These are phyloP conservation scores for Cicer judaicum DNA, from an alignment of 306 rosid genomes.

Conservation along the genomic window DNA sequence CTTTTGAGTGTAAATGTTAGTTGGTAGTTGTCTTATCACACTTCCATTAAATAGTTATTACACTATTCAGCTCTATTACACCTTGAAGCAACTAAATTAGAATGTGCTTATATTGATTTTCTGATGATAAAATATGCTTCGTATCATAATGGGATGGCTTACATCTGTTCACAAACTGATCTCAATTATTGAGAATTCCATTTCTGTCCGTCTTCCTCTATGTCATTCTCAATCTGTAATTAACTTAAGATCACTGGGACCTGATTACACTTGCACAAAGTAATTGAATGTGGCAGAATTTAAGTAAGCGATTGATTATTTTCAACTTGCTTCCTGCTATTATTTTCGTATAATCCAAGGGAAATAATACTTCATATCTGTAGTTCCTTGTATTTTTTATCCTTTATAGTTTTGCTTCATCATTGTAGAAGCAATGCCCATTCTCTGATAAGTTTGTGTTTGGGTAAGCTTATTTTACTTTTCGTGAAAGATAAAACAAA, in stretches of 20 bases:
- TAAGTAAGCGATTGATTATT: conserved; percentile 1
- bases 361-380: conserved; percentile 2
- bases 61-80: conserved; percentile 7
- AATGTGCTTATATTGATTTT: not conserved
- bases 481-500: not conserved
- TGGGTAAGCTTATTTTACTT: conserved; percentile 29
- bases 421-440: conserved; percentile 13
- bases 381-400: conserved; percentile 11
- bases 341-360: not conserved
- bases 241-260: not conserved
- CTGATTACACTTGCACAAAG: not conserved
- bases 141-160: not conserved
- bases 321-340: conserved; percentile 2
- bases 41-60: conserved; percentile 32
- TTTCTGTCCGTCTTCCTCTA: conserved; percentile 21
- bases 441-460: conserved; percentile 18
- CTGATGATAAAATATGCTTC: conserved; percentile 24
- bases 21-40: not conserved
- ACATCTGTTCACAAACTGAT: conserved; percentile 13
- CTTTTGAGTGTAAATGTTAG: conserved; percentile 6
- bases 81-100: not conserved
- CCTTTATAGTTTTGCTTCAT: conserved; percentile 2
- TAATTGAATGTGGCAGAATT: conserved; percentile 13
- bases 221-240: not conserved
- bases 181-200: conserved; percentile 25